Evolutionary conservation across 2,329 filamentous ascomycete species (phyloP).

Genomic region (Dothideomycetes sp.): DNA sequence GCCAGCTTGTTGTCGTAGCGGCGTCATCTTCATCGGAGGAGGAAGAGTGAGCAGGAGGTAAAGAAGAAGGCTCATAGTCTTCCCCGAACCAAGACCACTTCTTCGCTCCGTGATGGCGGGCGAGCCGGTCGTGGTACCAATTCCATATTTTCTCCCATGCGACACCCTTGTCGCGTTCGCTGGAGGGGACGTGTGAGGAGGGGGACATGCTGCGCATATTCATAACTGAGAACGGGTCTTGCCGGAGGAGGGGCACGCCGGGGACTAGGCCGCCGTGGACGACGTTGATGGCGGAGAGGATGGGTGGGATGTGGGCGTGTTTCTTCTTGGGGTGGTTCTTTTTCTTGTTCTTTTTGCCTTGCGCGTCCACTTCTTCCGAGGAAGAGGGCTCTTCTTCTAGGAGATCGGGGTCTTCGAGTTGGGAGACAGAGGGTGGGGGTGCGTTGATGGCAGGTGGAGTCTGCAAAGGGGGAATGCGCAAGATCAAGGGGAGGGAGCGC

Average conservation of each 20-base stretch:
- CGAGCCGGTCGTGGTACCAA: conserved; percentile 8
- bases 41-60: neutral
- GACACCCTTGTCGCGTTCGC: conserved; percentile 37
- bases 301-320: neutral
- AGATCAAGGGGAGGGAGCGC: conserved; percentile 23
- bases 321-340: conserved; percentile 5
- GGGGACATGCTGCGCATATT: conserved; percentile 76
- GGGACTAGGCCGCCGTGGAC: conserved; percentile 84
- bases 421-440: neutral
- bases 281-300: conserved; percentile 42
- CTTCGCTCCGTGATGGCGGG: neutral
- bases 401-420: neutral
- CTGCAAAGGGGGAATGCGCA: conserved; percentile 18
- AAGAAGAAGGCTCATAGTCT: too few relatives aligned
- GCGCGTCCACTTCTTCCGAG: neutral
- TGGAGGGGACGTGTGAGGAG: conserved; percentile 46
- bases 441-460: neutral
- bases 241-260: conserved; percentile 55
- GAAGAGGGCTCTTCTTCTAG: neutral
- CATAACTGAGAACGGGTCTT: conserved; percentile 75
- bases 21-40: neutral
- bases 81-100: conserved; percentile 2
- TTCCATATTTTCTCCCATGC: conserved; percentile 51
- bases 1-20: neutral
- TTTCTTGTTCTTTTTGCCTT: conserved; percentile 2